Conservation (phyloP, 1,284 basidiomycete species). For the Cutaneotrichosporon curvatum region DNA sequence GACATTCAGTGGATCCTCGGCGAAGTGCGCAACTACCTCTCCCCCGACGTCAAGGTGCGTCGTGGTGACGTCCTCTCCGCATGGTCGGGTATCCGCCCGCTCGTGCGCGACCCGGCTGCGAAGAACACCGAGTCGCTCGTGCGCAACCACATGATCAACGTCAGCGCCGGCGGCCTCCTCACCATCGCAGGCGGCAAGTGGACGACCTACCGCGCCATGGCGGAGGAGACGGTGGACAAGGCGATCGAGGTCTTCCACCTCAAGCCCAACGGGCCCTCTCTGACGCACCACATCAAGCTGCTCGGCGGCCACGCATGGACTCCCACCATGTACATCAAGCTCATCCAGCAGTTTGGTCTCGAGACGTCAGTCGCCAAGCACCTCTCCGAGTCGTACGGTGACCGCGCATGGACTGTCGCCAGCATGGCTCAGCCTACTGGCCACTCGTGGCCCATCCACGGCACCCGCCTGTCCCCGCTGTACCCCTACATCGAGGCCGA, state of each 20-base stretch:
- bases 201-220: constrained; percentile 97
- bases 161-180: constrained; percentile 70
- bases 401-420: constrained; percentile 92
- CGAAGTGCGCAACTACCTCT: constrained; percentile 74
- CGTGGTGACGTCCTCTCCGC: constrained; percentile 95
- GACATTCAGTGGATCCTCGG: constrained; percentile 96
- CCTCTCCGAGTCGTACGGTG: constrained; percentile 81
- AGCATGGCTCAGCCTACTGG: constrained; percentile 67
- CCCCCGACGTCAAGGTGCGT: constrained; percentile 85
- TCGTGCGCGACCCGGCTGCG: constrained; percentile 76
- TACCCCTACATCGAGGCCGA: constrained; percentile 94
- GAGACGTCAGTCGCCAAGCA: constrained; percentile 90
- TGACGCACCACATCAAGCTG: constrained; percentile 73
- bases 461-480: constrained; percentile 62
- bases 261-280: constrained; percentile 58
- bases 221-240: constrained; percentile 85
- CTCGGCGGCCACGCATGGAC: constrained; percentile 94
- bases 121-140: constrained; percentile 82
- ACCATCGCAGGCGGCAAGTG: constrained; percentile 98
- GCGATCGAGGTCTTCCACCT: constrained; percentile 72
- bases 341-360: constrained; percentile 85
- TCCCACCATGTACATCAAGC: constrained; percentile 92
- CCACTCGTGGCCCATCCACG: constrained; percentile 72
- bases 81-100: constrained; percentile 85
- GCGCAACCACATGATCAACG: constrained; percentile 88